Base-by-base conservation (phyloP, 352 stramenopile species). In the Globisporangium barbulae region DNA sequence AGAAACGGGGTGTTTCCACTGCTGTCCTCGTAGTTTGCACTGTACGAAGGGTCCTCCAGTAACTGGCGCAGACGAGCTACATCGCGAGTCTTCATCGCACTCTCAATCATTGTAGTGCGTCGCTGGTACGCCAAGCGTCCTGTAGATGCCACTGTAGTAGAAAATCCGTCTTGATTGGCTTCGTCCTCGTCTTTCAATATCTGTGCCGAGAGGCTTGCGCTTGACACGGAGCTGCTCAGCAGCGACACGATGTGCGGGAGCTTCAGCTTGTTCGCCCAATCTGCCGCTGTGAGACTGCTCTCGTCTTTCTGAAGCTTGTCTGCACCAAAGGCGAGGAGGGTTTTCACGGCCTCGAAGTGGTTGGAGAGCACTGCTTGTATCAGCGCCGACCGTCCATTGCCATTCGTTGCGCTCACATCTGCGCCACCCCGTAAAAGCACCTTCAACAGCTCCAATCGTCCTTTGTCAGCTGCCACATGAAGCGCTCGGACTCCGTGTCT, bases 401-500 rank as follows among this genome's bases (percentile, higher is more conserved):
- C 6, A n/a, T 8, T 41, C 5, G 45, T 80, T 50, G 10, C 63
- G 58, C 89, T 68, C 2, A 79, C 73, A 60, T 74, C 56, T 5
- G 69, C 79, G 19, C 72, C 79, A 50, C 61, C 28, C 2, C 79
- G 57, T 5, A 88, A 37, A n/a, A 92, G 61, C 13, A 58, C 41
- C 63, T 74, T 73, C 5, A 90, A 17, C 3, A 85, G 33, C 15
- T 61, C 28, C 3, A 70, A 52, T 6, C 80, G 64, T 3, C 74
- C 81, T 74, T 88, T 90, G 19, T 88, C 76, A 5, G 69, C 76
- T 42, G 83, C 72, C 0, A 89, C 55, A 15, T 80, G 65, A 25
- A 89, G 45, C 7, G 76, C 62, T 15, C 64, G 79, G 2, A 82
- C 70, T 10, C 70, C 28, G 17, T 61, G 33, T 5, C 65, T 71